Percentiles rank a stretch among this genome's conserved stretches.
Evolutionary conservation across 2,329 filamentous ascomycete species (phyloP).

Genomic region (Aquanectria penicillioides): DNA sequence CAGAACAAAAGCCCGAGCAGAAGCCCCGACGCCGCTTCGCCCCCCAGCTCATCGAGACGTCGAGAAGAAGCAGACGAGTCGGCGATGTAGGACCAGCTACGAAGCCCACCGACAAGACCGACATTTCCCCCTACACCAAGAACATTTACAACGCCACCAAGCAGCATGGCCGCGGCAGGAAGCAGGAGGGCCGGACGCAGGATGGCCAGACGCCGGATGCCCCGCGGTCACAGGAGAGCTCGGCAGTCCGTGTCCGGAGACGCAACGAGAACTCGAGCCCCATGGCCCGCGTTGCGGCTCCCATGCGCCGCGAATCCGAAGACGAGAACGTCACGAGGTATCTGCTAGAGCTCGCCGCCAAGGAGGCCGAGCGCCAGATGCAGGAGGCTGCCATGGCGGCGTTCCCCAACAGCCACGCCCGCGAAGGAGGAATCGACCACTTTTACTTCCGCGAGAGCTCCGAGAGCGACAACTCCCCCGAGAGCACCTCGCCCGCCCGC

Average conservation of each 20-base stretch:
- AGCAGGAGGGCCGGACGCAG: slow-evolving; percentile 37
- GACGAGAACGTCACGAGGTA: slow-evolving; percentile 82
- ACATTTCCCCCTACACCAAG: slow-evolving; percentile 72
- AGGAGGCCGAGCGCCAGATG: slow-evolving; percentile 82
- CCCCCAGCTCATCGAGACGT: slow-evolving; percentile 85
- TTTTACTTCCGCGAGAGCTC: slow-evolving; percentile 75
- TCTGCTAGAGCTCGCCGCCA: slow-evolving; percentile 81
- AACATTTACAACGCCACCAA: slow-evolving; percentile 65
- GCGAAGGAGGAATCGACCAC: slow-evolving; percentile 76
- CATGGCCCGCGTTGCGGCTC: slow-evolving; percentile 46
- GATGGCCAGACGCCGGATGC: too few species aligned
- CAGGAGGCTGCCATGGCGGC: slow-evolving; percentile 80
- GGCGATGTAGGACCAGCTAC: slow-evolving; percentile 72
- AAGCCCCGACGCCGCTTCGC: slow-evolving; percentile 68
- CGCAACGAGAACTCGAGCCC: slow-evolving; percentile 38
- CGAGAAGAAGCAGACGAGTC: slow-evolving; percentile 74
- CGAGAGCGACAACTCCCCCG: slow-evolving; percentile 61
- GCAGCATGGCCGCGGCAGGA: slow-evolving; percentile 51
- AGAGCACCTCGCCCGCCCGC: slow-evolving; percentile 49
- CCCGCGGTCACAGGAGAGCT: not conserved
- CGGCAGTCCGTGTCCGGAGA: not conserved
- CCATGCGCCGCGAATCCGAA: slow-evolving; percentile 71
- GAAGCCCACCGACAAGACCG: slow-evolving; percentile 75
- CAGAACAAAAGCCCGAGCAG: slow-evolving; percentile 36
- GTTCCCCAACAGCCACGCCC: slow-evolving; percentile 77